These are phyloP conservation scores for Epichloe baconii DNA, from an alignment of 2,329 filamentous ascomycete genomes.

Conservation along the genomic window DNA sequence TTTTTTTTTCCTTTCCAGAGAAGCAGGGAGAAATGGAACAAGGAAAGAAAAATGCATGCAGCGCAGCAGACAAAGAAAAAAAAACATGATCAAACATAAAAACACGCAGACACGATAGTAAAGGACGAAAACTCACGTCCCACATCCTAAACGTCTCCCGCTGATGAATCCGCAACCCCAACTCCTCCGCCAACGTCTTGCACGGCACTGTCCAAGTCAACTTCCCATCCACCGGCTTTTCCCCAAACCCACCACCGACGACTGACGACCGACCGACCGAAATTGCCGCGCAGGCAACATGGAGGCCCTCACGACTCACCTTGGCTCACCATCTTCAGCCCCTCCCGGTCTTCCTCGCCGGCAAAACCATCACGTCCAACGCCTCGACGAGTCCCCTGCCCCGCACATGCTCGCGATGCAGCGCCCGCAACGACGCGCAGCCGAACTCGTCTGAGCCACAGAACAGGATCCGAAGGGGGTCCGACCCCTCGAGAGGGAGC, in stretches of 20 bases:
- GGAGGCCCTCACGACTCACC: slow-evolving; percentile 30
- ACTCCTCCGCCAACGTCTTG: slow-evolving; percentile 46
- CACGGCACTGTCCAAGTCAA: slow-evolving; percentile 50
- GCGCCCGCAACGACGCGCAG: slow-evolving; percentile 57
- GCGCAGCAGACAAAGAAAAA: not conserved
- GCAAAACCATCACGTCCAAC: slow-evolving; percentile 75
- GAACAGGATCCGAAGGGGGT: slow-evolving; percentile 70
- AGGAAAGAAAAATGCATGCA: no score
- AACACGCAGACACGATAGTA: not conserved
- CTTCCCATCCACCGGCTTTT: no score
- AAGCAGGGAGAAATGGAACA: not conserved
- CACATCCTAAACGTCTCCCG: slow-evolving; percentile 74
- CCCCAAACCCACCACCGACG: no score
- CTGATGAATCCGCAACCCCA: slow-evolving; percentile 57
- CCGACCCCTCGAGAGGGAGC: slow-evolving; percentile 16
- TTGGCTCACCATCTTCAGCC: slow-evolving; percentile 52
- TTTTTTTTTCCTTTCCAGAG: not conserved
- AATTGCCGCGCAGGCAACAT: no score
- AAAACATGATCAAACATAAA: not conserved
- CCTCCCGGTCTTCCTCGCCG: slow-evolving; percentile 65
- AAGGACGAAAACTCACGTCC: slow-evolving; percentile 41
- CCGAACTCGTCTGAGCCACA: slow-evolving; percentile 92
- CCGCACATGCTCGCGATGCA: slow-evolving; percentile 45
- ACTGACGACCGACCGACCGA: no score
- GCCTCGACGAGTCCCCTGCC: slow-evolving; percentile 49